A percentile compares a stretch with the other conserved stretches of the same genome.
Evolutionary conservation across 2,329 filamentous ascomycete species (phyloP).

Genomic region (Diaporthe vexans): DNA sequence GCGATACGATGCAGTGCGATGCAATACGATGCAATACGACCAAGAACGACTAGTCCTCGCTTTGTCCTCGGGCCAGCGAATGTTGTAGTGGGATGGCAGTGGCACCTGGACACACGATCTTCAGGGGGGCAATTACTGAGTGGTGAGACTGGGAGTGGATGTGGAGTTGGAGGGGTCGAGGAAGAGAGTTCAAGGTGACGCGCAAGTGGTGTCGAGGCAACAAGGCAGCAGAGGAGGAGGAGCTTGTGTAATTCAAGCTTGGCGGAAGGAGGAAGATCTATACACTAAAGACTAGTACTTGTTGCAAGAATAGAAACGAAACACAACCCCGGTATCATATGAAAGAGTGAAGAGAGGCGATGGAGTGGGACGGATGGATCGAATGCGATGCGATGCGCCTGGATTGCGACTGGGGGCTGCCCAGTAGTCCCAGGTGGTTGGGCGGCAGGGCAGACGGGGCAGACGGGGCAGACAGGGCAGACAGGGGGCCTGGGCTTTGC

Average conservation of each 20-base stretch:
- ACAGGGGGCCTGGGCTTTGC: not conserved
- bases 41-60: not conserved
- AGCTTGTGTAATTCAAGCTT: conserved; percentile 26
- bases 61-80: conserved; percentile 1
- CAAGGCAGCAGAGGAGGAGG: not conserved
- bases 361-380: conserved; percentile 15
- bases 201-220: conserved; percentile 33
- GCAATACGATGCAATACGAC: not conserved
- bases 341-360: conserved; percentile 4
- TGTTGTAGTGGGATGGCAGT: not conserved
- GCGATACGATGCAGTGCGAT: not conserved
- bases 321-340: conserved; percentile 29
- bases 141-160: not conserved
- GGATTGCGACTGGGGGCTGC: not conserved
- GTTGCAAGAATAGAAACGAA: conserved; percentile 34
- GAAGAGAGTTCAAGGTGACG: conserved; percentile 45
- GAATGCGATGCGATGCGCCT: conserved; percentile 18
- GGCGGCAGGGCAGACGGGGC: not conserved
- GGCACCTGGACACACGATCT: not conserved
- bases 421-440: not conserved
- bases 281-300: conserved; percentile 34
- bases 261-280: conserved; percentile 7
- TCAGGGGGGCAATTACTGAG: not conserved
- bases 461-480: not conserved
- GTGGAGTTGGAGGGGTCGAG: not conserved